Conservation (phyloP, 2,329 filamentous ascomycete species). For the Phyllosticta citrichinensis region DNA sequence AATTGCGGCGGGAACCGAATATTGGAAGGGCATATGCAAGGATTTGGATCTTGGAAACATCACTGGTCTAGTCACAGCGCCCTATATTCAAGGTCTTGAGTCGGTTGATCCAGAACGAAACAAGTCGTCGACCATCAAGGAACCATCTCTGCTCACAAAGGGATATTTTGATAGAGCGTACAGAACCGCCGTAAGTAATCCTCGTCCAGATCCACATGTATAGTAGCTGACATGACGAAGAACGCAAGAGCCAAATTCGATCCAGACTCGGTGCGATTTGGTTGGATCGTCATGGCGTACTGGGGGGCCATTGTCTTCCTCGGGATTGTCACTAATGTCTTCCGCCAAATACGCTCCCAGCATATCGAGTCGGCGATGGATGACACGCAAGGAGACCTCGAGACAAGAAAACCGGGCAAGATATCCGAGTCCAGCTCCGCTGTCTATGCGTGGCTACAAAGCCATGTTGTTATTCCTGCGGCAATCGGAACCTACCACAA, state of each 20-base stretch:
- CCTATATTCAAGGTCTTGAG: neutral
- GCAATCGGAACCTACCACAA: constrained; percentile 34
- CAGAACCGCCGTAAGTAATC: neutral
- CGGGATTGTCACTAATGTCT: constrained; percentile 25
- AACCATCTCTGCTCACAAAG: neutral
- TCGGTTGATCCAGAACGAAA: constrained; percentile 1
- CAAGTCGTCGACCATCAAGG: neutral
- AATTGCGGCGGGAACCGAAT: neutral
- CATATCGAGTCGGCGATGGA: constrained; percentile 8
- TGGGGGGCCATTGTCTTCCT: constrained; percentile 29
- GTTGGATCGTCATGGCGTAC: constrained; percentile 18
- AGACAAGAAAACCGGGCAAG: neutral
- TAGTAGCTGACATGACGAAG: neutral
- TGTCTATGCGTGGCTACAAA: constrained; percentile 24
- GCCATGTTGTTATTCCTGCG: constrained; percentile 34
- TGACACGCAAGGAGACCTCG: constrained; percentile 10
- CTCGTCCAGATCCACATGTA: neutral
- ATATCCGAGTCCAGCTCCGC: neutral
- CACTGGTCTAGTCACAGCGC: neutral
- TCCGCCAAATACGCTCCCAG: constrained; percentile 14
- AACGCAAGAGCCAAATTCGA: neutral
- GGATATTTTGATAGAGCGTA: neutral
- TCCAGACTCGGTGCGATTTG: neutral
- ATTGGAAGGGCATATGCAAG: neutral
- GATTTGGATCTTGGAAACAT: neutral